These are phyloP conservation scores for Rhizophagus clarus DNA, from an alignment of 192 early-diverging fungal genomes.

Conservation along the genomic window DNA sequence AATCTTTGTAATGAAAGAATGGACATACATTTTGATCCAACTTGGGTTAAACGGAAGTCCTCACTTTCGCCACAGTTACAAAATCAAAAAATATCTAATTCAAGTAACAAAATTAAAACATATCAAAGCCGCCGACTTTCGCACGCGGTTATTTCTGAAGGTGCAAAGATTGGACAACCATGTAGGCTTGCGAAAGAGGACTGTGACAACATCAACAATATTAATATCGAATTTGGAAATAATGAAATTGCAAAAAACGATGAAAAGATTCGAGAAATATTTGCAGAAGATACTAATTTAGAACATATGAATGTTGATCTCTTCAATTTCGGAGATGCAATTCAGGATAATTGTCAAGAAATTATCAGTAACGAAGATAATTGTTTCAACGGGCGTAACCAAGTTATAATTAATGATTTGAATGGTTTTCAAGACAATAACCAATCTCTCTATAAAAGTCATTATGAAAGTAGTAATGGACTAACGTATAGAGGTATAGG, in stretches of 20 bases:
- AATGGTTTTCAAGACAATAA: neutral
- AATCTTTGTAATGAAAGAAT: neutral
- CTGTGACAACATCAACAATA: too few species aligned
- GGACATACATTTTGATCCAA: neutral
- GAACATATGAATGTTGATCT: neutral
- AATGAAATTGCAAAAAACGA: neutral
- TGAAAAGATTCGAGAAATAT: neutral
- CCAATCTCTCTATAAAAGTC: neutral
- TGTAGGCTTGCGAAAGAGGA: neutral
- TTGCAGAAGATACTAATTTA: neutral
- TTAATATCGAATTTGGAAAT: neutral
- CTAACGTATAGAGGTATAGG: neutral
- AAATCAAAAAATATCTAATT: neutral
- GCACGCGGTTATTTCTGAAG: neutral
- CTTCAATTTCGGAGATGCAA: neutral
- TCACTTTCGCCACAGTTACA: neutral
- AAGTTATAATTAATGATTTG: neutral
- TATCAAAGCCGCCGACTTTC: neutral
- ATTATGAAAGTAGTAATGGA: neutral
- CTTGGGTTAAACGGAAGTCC: neutral
- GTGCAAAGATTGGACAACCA: neutral
- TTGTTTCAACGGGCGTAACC: neutral
- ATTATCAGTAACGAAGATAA: neutral
- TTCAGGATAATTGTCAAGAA: neutral
- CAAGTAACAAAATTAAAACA: neutral